Conservation (phyloP, 306 rosid genomes). For the Castanospermum australe region DNA sequence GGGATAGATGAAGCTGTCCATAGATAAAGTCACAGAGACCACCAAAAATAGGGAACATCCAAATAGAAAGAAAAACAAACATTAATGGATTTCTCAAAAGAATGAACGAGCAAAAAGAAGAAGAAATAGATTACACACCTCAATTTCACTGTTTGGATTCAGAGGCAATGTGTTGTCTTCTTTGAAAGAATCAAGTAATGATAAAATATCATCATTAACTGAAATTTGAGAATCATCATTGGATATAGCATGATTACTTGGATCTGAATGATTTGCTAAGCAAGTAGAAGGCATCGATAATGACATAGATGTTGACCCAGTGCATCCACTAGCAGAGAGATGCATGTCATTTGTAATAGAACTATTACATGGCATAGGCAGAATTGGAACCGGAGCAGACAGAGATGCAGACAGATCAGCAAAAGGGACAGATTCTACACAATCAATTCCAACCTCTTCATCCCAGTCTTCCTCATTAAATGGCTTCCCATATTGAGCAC, state of each 20-base stretch:
- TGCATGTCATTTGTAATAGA: constrained; percentile 10
- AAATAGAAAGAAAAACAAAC: not conserved
- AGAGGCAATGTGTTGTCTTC: not conserved
- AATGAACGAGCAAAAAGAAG: not conserved
- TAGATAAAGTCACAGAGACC: no score
- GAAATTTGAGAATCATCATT: not conserved
- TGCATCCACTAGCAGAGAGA: not conserved
- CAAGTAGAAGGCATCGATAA: constrained; percentile 19
- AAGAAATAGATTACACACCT: constrained; percentile 38
- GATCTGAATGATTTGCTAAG: constrained; percentile 10
- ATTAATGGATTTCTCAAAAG: not conserved
- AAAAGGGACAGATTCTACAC: constrained; percentile 1
- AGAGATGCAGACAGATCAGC: constrained; percentile 1
- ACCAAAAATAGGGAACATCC: not conserved
- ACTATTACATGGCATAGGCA: not conserved
- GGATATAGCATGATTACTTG: not conserved
- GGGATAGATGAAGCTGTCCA: not conserved
- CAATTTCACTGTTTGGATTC: not conserved
- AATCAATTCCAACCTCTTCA: constrained; percentile 39
- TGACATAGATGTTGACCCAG: constrained; percentile 30
- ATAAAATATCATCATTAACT: constrained; percentile 9
- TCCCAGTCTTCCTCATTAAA: constrained; percentile 71
- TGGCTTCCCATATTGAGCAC: constrained; percentile 65
- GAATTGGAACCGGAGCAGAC: constrained; percentile 6
- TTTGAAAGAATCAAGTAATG: constrained; percentile 4